These are phyloP conservation scores for Pseudogymnoascus sp. DNA, from an alignment of 2,329 filamentous ascomycete species.

Conservation along the genomic window DNA sequence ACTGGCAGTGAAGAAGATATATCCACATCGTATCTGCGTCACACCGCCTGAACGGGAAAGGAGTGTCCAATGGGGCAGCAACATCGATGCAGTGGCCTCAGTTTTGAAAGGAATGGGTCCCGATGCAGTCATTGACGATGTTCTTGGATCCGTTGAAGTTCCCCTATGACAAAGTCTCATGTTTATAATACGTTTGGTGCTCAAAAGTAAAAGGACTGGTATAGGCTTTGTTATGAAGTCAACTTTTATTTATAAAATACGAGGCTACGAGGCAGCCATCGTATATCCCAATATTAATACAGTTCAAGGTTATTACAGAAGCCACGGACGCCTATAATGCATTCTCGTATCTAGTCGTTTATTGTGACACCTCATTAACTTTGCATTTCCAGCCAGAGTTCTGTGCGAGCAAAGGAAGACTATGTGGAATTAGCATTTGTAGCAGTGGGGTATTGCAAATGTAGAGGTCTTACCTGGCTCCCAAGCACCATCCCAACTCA, in stretches of 20 bases:
- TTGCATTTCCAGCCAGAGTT: constrained; percentile 87
- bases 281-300: constrained; percentile 5
- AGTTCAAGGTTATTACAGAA: neutral
- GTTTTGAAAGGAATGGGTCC: constrained; percentile 54
- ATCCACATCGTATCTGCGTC: constrained; percentile 72
- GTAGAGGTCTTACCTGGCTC: constrained; percentile 64
- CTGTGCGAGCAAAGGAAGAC: constrained; percentile 73
- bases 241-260: constrained; percentile 1
- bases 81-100: constrained; percentile 56
- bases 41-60: constrained; percentile 64
- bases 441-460: neutral
- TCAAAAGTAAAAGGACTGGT: neutral
- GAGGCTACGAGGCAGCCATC: neutral
- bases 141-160: constrained; percentile 47
- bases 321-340: constrained; percentile 1
- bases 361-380: constrained; percentile 49
- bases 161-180: constrained; percentile 34
- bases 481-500: constrained; percentile 95
- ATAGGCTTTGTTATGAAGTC: neutral
- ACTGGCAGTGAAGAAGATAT: constrained; percentile 78
- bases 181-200: neutral
- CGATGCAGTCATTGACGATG: constrained; percentile 58
- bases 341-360: constrained; percentile 2
- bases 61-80: constrained; percentile 90
- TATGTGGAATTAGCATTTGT: constrained; percentile 37